A percentile compares a stretch with the other conserved stretches of the same genome.
These are phyloP conservation scores for Hypomyces perniciosus DNA, from an alignment of 2,329 filamentous ascomycete species.

Conservation along the genomic window DNA sequence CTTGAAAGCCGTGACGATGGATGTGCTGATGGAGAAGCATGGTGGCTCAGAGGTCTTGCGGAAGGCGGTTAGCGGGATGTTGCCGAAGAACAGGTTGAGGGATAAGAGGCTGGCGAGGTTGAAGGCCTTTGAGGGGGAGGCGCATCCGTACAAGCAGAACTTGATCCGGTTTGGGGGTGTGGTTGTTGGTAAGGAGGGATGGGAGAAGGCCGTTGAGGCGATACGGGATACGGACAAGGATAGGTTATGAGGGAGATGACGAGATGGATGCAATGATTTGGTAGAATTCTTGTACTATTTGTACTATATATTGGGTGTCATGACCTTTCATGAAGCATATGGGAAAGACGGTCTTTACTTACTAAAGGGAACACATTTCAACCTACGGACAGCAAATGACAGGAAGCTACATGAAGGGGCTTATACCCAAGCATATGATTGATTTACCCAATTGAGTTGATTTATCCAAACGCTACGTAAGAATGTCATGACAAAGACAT, in stretches of 20 bases:
- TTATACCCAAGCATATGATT: no score
- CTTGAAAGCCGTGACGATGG: slow-evolving; percentile 87
- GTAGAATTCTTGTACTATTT: slow-evolving; percentile 25
- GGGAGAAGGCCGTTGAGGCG: slow-evolving; percentile 45
- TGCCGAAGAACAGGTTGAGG: slow-evolving; percentile 91
- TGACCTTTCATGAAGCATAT: slow-evolving; percentile 1
- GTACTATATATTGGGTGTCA: slow-evolving; percentile 26
- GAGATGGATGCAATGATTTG: slow-evolving; percentile 6
- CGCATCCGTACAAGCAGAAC: slow-evolving; percentile 89
- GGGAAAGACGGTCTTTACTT: not conserved
- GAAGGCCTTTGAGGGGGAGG: slow-evolving; percentile 92
- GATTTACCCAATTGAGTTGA: no score
- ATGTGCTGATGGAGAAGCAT: slow-evolving; percentile 87
- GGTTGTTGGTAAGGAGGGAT: slow-evolving; percentile 46
- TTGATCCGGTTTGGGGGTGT: slow-evolving; percentile 65
- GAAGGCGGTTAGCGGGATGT: slow-evolving; percentile 91
- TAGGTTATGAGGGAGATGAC: slow-evolving; percentile 39
- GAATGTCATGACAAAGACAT: no score
- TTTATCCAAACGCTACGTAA: no score
- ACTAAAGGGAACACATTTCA: no score
- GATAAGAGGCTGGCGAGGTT: slow-evolving; percentile 81
- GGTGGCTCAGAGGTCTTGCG: slow-evolving; percentile 87
- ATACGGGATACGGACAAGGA: slow-evolving; percentile 44
- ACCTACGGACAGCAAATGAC: no score
- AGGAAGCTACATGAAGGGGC: no score